Evolutionary conservation across 129 eudicot genomes (phyloP).

Genomic region (Flaveria robusta): DNA sequence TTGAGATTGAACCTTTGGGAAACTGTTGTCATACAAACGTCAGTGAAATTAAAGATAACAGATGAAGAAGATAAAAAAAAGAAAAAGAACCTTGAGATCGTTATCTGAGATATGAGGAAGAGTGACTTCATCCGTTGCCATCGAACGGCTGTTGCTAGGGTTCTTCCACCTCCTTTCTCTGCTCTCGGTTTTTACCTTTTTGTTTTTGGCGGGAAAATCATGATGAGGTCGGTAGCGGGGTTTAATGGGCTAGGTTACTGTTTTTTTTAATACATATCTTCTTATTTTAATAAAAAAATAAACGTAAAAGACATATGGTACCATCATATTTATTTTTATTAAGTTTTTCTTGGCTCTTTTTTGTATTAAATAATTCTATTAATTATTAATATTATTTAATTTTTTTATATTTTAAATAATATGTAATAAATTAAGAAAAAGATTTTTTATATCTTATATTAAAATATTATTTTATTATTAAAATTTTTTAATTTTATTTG

Average conservation of each 20-base stretch:
- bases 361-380: too few species aligned
- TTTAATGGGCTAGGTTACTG: neutral
- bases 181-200: neutral
- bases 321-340: too few species aligned
- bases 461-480: too few species aligned
- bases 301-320: too few species aligned
- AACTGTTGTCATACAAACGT: neutral
- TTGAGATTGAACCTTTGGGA: neutral
- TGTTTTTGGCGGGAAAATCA: constrained; percentile 36
- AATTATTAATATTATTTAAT: too few species aligned
- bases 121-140: constrained; percentile 40
- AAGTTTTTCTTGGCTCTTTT: too few species aligned
- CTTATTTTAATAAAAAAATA: too few species aligned
- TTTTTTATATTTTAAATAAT: too few species aligned
- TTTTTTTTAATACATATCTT: too few species aligned
- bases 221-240: neutral
- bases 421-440: too few species aligned
- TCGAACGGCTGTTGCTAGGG: constrained; percentile 26
- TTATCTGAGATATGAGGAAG: constrained; percentile 39
- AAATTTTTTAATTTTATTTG: too few species aligned
- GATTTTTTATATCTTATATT: too few species aligned
- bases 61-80: neutral
- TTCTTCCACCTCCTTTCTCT: constrained; percentile 19
- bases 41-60: neutral
- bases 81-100: constrained; percentile 52